Evolutionary conservation across 208 protist species (phyloP), one percentile per base, ranked within the genome.

Genomic region (Leishmania mexicana): DNA sequence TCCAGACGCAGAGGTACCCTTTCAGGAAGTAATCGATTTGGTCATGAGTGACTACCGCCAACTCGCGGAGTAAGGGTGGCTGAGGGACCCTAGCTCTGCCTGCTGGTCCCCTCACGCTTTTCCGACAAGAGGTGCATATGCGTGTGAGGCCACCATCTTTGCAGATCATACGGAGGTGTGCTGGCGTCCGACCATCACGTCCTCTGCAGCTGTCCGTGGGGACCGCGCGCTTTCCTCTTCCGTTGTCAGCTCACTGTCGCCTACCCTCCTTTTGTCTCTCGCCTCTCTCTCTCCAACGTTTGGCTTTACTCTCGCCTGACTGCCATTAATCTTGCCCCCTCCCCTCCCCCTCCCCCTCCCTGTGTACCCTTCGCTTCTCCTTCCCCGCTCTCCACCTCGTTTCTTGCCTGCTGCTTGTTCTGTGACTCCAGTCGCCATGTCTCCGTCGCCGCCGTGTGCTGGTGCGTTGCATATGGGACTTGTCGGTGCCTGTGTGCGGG

Each of bases 21-120:
- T 65, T n/a, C 54, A 80, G 38, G 76, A 80, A 28, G 64, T 80
- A 8, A 57, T 73, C 13, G 42, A 72, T 31, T 49, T 80, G 28
- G 76, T 80, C 31, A 51, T 80, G 76, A 35, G 57, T 35, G 76
- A 49, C 76, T 57, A 80, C 49, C 42, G 35, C n/a, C 58, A 79
- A 70, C 58, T 79, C 3, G 75, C 75, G 24, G 75, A 58, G 54
- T 79, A 70, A 65, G 45, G 21, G 42, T n/a, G 38, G 49, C 15
- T 35, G 28, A 17, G 28, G 68, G 2, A 53, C 28, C 42, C 13
- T 45, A 8, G 68, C 42, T 54, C 21, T 74, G 45, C 4, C 40
- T 5, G 28, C 2, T 49, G 28, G 21, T 11, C 1, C 2, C 68
- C 31, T 74, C 45, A 21, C 28, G 15, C 1, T 49, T 51, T 74